Percentiles rank a stretch among this genome's conserved stretches.
Conservation (phyloP, 2,329 filamentous ascomycete genomes). For the Helotiales sp. region DNA sequence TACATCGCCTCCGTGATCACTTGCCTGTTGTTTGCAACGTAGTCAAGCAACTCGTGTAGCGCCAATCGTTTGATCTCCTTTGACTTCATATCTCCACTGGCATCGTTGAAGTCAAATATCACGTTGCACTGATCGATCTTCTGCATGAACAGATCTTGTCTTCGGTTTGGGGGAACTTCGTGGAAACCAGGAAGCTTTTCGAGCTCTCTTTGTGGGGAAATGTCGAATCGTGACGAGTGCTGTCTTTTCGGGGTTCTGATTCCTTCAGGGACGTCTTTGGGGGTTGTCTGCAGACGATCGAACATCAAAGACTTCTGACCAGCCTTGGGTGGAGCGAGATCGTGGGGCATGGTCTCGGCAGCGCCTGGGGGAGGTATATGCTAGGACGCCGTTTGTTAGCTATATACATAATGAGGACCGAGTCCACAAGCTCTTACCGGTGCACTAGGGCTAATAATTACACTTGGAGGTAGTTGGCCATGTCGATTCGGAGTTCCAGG, state of each 20-base stretch:
- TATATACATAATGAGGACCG: background rate
- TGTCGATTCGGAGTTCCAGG: slow-evolving; percentile 63
- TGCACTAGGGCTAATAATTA: slow-evolving; percentile 92
- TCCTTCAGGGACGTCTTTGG: slow-evolving; percentile 94
- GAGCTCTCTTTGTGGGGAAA: slow-evolving; percentile 92
- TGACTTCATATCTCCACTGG: slow-evolving; percentile 97
- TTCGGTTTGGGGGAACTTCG: slow-evolving; percentile 90
- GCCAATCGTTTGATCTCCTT: slow-evolving; percentile 99
- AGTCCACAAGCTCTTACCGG: slow-evolving; percentile 63
- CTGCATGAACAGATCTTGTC: slow-evolving; percentile 98
- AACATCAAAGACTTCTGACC: slow-evolving; percentile 87
- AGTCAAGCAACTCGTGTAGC: slow-evolving; percentile 93
- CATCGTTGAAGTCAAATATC: slow-evolving; percentile 99
- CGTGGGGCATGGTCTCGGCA: slow-evolving; percentile 96
- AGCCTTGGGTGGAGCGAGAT: slow-evolving; percentile 90
- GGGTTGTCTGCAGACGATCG: slow-evolving; percentile 86
- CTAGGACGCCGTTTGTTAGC: slow-evolving; percentile 43
- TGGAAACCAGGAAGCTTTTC: slow-evolving; percentile 98
- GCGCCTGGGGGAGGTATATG: slow-evolving; percentile 91
- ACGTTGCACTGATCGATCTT: slow-evolving; percentile 99
- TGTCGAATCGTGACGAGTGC: slow-evolving; percentile 96
- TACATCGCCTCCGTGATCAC: slow-evolving; percentile 99
- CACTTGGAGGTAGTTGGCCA: slow-evolving; percentile 73
- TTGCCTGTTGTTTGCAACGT: slow-evolving; percentile 96
- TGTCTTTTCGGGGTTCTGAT: slow-evolving; percentile 94